These are phyloP conservation scores for Ceratobasidium theobromae DNA, from an alignment of 1,284 basidiomycete species.

Conservation along the genomic window DNA sequence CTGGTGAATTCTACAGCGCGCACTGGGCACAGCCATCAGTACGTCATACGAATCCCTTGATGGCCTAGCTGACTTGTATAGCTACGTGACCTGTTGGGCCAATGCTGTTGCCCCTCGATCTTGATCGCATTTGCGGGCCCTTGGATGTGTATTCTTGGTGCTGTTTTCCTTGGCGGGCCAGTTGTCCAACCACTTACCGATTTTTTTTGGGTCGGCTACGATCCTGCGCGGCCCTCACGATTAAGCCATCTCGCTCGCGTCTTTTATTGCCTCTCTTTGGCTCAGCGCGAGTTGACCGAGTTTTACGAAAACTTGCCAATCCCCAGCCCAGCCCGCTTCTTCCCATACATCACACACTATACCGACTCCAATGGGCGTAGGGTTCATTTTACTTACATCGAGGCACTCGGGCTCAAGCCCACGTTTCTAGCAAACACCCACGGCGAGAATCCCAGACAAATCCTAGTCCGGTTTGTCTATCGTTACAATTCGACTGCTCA, in stretches of 20 bases:
- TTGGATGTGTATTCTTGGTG: conserved; percentile 36
- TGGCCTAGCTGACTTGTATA: not conserved
- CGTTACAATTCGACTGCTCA: conserved; percentile 26
- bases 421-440: not conserved
- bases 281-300: not conserved
- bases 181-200: conserved; percentile 36
- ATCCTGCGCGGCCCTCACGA: not conserved
- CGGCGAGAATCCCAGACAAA: not conserved
- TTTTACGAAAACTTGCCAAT: not conserved
- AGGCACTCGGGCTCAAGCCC: not conserved
- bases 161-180: conserved; percentile 24
- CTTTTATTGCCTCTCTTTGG: not conserved
- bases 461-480: conserved; percentile 35
- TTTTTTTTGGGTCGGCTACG: conserved; percentile 30
- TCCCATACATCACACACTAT: not conserved
- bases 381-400: not conserved
- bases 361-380: too few species aligned
- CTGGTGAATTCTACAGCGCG: not conserved
- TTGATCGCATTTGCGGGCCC: conserved; percentile 35
- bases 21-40: not conserved
- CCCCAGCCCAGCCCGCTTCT: not conserved
- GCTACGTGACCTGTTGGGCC: not conserved
- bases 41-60: not conserved
- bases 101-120: conserved; percentile 33
- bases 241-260: not conserved